These are phyloP conservation scores for Acacia acuminata DNA, from an alignment of 306 rosid species.

Conservation along the genomic window DNA sequence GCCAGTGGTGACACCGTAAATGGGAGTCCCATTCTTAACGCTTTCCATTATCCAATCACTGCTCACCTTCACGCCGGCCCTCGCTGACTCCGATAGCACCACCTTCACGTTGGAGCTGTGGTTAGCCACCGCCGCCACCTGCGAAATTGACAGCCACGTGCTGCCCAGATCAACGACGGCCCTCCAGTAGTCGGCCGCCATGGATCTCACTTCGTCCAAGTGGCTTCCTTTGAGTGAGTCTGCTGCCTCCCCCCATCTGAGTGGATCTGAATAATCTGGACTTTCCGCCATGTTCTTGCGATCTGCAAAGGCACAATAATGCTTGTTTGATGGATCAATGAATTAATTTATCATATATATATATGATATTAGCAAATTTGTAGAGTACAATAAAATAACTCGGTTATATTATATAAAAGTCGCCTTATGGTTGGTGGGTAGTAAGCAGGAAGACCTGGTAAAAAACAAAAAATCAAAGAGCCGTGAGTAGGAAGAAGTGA, in stretches of 20 bases:
- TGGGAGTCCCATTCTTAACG: constrained; percentile 24
- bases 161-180: constrained; percentile 26
- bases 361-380: no score
- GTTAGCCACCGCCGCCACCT: constrained; percentile 47
- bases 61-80: constrained; percentile 44
- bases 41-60: constrained; percentile 40
- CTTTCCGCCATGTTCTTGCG: constrained; percentile 21
- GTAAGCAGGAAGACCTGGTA: no score
- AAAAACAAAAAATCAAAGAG: no score
- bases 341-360: not conserved
- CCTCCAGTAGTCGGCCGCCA: constrained; percentile 37
- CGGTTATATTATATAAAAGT: not conserved
- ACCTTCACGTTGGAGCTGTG: constrained; percentile 27
- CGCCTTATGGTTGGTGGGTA: constrained; percentile 24
- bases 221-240: constrained; percentile 45
- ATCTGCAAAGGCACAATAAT: not conserved
- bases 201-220: constrained; percentile 40
- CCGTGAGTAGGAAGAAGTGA: not conserved
- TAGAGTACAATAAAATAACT: not conserved
- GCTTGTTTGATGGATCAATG: not conserved
- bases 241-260: constrained; percentile 42
- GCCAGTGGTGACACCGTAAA: constrained; percentile 48
- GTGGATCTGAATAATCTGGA: constrained; percentile 20
- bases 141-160: constrained; percentile 33
- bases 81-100: constrained; percentile 40